These are phyloP conservation scores for Talaromyces sp. DNA, from an alignment of 2,329 filamentous ascomycete species.

Conservation along the genomic window DNA sequence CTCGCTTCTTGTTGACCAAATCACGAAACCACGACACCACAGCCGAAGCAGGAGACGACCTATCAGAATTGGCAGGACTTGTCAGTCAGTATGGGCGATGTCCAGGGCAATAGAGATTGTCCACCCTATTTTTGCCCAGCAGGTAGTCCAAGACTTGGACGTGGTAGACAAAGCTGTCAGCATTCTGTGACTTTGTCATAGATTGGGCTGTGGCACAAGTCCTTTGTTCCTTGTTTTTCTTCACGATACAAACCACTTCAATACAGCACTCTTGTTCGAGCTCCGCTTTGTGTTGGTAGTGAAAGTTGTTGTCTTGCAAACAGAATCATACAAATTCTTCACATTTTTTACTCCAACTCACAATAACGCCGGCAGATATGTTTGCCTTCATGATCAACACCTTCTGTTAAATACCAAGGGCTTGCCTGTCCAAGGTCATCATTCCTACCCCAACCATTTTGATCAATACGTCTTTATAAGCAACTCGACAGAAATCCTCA, in stretches of 20 bases:
- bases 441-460: neutral
- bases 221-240: neutral
- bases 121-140: neutral
- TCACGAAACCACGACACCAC: neutral
- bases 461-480: neutral
- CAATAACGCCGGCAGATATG: neutral
- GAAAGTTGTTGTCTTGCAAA: neutral
- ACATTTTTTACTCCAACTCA: neutral
- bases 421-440: neutral
- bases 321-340: neutral
- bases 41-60: neutral
- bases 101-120: neutral
- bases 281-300: neutral
- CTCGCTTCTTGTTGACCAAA: neutral
- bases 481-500: neutral
- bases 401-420: neutral
- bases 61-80: neutral
- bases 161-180: neutral
- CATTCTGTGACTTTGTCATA: neutral
- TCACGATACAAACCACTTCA: neutral
- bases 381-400: neutral
- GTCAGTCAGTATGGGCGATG: neutral
- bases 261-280: neutral
- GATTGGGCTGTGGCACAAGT: neutral
- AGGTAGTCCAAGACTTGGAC: neutral